Percentiles rank a stretch among this genome's conserved stretches.
These are phyloP conservation scores for Alloteropsis semialata DNA, from an alignment of 176 grass and related monocot genomes.

Conservation along the genomic window DNA sequence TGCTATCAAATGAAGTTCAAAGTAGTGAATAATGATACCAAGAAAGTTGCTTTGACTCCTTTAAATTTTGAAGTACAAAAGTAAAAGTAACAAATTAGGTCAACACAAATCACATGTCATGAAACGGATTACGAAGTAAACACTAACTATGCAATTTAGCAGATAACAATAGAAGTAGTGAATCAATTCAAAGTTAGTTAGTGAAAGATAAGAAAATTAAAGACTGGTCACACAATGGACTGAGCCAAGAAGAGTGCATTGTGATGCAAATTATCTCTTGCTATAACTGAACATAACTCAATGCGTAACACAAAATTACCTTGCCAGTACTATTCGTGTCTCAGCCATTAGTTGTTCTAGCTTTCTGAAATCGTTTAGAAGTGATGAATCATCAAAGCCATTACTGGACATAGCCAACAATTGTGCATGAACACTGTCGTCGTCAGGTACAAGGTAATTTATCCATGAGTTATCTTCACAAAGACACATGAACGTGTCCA, in stretches of 20 bases:
- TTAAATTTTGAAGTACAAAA: neutral
- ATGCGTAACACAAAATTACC: slow-evolving; percentile 46
- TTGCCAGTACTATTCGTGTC: slow-evolving; percentile 75
- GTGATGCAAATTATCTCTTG: slow-evolving; percentile 6
- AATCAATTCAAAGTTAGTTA: neutral
- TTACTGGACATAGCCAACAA: slow-evolving; percentile 62
- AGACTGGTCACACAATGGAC: neutral
- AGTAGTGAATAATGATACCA: neutral
- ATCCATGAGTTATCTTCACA: slow-evolving; percentile 75
- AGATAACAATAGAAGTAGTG: neutral
- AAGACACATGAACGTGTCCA: slow-evolving; percentile 62
- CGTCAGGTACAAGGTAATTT: slow-evolving; percentile 80
- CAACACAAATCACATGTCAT: slow-evolving; percentile 2
- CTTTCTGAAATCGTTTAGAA: slow-evolving; percentile 75
- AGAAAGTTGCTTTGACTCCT: neutral
- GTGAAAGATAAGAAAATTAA: neutral
- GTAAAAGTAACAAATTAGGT: neutral
- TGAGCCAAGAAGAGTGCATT: neutral
- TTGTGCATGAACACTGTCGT: slow-evolving; percentile 61
- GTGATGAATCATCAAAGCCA: slow-evolving; percentile 61
- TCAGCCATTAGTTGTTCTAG: slow-evolving; percentile 86
- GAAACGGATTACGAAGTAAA: neutral
- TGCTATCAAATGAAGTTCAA: neutral
- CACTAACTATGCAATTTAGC: neutral
- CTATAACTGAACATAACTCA: neutral